phyloP scores from a whole-genome alignment of 2,329 filamentous ascomycete species.

The Hypoxylon sp. region DNA sequence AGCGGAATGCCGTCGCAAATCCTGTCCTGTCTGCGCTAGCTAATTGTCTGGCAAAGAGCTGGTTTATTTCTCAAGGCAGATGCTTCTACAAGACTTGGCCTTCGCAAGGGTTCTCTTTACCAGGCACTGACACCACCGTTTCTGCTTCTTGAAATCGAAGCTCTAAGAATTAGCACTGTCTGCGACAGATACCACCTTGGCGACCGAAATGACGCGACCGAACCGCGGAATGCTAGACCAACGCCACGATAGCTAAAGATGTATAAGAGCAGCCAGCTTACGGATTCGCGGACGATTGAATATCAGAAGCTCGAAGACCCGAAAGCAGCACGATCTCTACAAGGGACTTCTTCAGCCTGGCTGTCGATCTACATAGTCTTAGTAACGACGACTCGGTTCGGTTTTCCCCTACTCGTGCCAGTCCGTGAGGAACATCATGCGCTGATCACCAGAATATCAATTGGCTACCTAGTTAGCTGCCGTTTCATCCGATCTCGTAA shows the following conservation, averaged over 20 bases:
- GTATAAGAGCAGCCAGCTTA: background rate
- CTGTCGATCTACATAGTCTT: slow-evolving; percentile 22
- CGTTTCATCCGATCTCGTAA: slow-evolving; percentile 37
- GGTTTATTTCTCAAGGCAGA: background rate
- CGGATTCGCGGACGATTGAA: background rate
- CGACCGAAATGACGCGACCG: background rate
- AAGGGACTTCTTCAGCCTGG: slow-evolving; percentile 9
- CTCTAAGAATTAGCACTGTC: background rate
- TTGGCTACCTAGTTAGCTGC: slow-evolving; percentile 9
- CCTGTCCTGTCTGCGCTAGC: background rate
- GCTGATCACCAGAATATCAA: slow-evolving; percentile 25
- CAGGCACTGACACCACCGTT: background rate
- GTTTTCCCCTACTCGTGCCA: slow-evolving; percentile 18
- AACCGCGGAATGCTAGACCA: background rate
- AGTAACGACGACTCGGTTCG: slow-evolving; percentile 28
- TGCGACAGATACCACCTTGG: background rate
- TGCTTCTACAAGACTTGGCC: background rate
- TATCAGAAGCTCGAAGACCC: too few relatives aligned
- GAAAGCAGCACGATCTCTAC: slow-evolving; percentile 23
- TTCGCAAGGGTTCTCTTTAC: background rate
- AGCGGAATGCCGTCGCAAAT: slow-evolving; percentile 1
- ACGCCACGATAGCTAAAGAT: too few relatives aligned
- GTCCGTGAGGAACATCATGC: slow-evolving; percentile 28
- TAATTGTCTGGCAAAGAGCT: background rate
- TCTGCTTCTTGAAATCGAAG: background rate